Evolutionary conservation across 2,329 filamentous ascomycete genomes (phyloP).

Genomic region (Penicillium sp.): DNA sequence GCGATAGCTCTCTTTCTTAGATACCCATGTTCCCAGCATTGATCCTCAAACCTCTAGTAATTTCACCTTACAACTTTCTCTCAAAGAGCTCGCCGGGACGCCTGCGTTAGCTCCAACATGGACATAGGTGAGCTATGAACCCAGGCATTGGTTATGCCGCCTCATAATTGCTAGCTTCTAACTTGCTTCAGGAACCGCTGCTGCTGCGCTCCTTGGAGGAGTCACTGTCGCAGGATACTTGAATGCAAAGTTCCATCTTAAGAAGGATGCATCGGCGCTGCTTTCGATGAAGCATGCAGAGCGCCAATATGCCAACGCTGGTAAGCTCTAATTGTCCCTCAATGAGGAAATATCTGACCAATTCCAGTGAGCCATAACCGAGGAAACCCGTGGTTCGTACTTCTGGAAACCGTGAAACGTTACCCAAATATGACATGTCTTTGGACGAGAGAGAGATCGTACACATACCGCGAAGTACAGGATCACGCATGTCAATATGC

Average conservation of each 20-base stretch:
- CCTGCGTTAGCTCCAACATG: slow-evolving; percentile 1
- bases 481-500: slow-evolving; percentile 62
- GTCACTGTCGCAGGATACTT: slow-evolving; percentile 35
- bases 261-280: slow-evolving; percentile 60
- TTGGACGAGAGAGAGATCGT: slow-evolving; percentile 65
- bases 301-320: slow-evolving; percentile 50
- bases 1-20: too few relatives aligned
- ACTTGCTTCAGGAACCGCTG: slow-evolving; percentile 21
- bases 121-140: slow-evolving; percentile 9
- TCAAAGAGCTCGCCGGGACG: neutral
- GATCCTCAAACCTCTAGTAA: too few relatives aligned
- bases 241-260: slow-evolving; percentile 69
- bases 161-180: neutral
- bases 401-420: slow-evolving; percentile 58
- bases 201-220: slow-evolving; percentile 29
- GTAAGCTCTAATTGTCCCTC: slow-evolving; percentile 36
- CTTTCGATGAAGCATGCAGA: slow-evolving; percentile 44
- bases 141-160: neutral
- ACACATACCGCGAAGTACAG: slow-evolving; percentile 60
- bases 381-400: slow-evolving; percentile 65
- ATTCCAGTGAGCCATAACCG: slow-evolving; percentile 52
- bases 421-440: slow-evolving; percentile 60
- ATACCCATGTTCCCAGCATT: too few relatives aligned
- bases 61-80: neutral
- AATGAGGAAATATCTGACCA: neutral